Percentiles rank a stretch among this genome's conserved stretches.
These are phyloP conservation scores for Backusella liffmaniae DNA, from an alignment of 192 early-diverging fungal species.

Conservation along the genomic window DNA sequence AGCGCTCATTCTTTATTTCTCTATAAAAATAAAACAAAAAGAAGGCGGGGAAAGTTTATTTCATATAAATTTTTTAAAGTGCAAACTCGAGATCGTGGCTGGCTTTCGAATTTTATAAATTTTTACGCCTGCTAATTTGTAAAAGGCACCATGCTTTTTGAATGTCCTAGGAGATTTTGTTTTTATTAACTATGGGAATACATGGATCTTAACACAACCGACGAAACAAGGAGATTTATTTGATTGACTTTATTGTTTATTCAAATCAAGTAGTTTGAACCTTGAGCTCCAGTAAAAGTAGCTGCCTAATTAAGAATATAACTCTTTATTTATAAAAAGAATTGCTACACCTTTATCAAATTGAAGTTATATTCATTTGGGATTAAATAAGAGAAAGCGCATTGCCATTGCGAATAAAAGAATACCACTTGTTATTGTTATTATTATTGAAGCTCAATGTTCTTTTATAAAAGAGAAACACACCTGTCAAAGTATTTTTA, in stretches of 20 bases:
- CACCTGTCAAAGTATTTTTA: background rate
- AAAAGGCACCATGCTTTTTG: no score
- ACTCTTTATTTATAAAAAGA: no score
- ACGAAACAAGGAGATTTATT: background rate
- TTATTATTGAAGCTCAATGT: no score
- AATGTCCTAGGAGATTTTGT: background rate
- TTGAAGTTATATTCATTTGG: no score
- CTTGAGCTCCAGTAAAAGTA: background rate
- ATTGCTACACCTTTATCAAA: no score
- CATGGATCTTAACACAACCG: background rate
- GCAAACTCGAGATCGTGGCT: background rate
- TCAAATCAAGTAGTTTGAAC: background rate
- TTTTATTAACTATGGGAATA: background rate
- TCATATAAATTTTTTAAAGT: background rate
- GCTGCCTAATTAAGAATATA: background rate
- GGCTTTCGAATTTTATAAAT: background rate
- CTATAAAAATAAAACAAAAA: background rate
- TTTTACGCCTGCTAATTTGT: background rate
- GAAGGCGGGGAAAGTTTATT: background rate
- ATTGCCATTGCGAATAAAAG: background rate
- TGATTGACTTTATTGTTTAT: background rate
- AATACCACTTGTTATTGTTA: no score
- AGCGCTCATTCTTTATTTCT: constrained; percentile 9
- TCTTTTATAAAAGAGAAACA: background rate
- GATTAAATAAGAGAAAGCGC: no score